These are phyloP conservation scores for Inga laurina DNA, from an alignment of 306 rosid genomes.

Conservation along the genomic window DNA sequence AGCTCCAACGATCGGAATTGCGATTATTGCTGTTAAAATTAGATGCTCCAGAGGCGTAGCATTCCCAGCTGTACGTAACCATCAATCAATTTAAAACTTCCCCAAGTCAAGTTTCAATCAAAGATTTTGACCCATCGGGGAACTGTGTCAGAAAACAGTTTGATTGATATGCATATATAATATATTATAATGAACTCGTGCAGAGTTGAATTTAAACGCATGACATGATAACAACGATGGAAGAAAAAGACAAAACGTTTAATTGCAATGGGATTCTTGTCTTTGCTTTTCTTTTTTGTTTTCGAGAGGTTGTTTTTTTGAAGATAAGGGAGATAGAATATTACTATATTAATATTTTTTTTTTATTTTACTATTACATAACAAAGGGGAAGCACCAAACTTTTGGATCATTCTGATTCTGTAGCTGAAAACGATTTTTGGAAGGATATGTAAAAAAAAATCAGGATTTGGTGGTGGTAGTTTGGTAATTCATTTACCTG, in stretches of 20 bases:
- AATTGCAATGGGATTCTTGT: neutral
- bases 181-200: neutral
- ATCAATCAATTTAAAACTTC: neutral
- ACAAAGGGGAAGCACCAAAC: too few relatives aligned
- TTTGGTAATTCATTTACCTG: slow-evolving; percentile 49
- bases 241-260: neutral
- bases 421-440: neutral
- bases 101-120: neutral
- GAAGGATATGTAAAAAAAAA: neutral
- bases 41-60: slow-evolving; percentile 77
- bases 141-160: neutral
- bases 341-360: too few relatives aligned
- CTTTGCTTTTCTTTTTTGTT: neutral
- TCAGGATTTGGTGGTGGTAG: neutral
- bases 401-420: neutral
- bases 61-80: slow-evolving; percentile 64
- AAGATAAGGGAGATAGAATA: too few relatives aligned
- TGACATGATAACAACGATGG: too few relatives aligned
- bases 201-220: neutral
- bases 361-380: too few relatives aligned
- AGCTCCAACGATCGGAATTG: slow-evolving; percentile 69
- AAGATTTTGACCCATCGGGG: neutral
- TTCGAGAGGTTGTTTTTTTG: too few relatives aligned
- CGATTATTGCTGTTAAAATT: slow-evolving; percentile 51
- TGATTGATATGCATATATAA: neutral